Evolutionary conservation across 176 grass and related monocot species (phyloP), one percentile per base, ranked within the genome.

Genomic region (Olyra latifolia): DNA sequence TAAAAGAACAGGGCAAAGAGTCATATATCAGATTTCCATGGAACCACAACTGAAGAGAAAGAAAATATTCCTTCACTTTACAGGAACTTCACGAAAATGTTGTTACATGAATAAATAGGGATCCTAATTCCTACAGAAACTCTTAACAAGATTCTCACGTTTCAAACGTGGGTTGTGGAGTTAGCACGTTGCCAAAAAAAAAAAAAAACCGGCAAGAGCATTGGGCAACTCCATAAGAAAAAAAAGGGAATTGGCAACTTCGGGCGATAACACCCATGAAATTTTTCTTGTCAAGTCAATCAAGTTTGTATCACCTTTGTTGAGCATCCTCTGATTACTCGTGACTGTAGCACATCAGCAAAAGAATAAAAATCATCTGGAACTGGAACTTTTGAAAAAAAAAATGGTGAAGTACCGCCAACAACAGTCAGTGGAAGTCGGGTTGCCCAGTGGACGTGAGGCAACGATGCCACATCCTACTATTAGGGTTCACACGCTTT

Each of bases 401-500:
- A 20, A 64, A 23, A 42, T 86, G 42, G 27, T 46, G 10, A n/a
- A 6, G 44, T 24, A 67, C 20, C 57, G 28, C 15, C 8, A n/a
- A 69, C 6, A 13, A 14, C 45, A 84, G 28, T 80, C 83, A 88
- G 66, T 63, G 83, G 72, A 94, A 89, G 54, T 94, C 80, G 9
- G 92, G 89, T 15, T 94, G 92, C 64, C 92, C 89, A 24, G 92
- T 91, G 20, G 92, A 94, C 29, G 92, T 94, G 27, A 91, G 83
- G 62, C 88, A 91, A n/a, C 92, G 89, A 48, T 94, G 92, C 83
- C 89, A 94, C 92, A 91, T 94, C 66, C 92, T 89, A 76, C 92
- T 91, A 17, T 94, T 89, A 27, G 89, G 83, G 82, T 91, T 81
- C 15, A 94, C 86, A 35, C 70, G 47, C 79, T 84, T 82, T 24